phyloP scores from a whole-genome alignment of 2,329 filamentous ascomycete species.

The Diplodia seriata region DNA sequence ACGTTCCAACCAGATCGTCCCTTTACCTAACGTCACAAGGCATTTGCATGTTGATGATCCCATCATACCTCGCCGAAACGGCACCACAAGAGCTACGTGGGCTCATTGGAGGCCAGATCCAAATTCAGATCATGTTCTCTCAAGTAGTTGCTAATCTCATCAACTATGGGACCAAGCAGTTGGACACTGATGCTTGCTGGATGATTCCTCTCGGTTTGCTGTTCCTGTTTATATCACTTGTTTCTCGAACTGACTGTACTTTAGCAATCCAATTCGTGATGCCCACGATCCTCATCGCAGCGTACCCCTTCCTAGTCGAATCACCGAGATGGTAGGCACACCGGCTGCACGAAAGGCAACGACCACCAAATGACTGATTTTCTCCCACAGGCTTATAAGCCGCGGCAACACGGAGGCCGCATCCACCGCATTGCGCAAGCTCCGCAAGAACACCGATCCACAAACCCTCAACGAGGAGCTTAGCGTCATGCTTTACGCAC shows the following conservation, averaged over 20 bases:
- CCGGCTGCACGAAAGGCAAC: background rate
- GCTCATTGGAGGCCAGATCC: conserved; percentile 26
- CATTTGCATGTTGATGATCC: conserved; percentile 30
- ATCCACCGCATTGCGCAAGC: conserved; percentile 15
- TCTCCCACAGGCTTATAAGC: conserved; percentile 16
- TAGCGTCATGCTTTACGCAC: conserved; percentile 22
- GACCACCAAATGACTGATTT: background rate
- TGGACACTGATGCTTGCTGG: conserved; percentile 28
- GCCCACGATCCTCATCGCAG: conserved; percentile 24
- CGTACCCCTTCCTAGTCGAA: conserved; percentile 25
- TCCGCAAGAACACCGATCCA: conserved; percentile 17
- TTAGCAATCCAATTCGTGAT: conserved; percentile 25
- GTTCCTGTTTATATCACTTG: background rate
- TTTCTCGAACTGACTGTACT: background rate
- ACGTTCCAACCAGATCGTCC: no score
- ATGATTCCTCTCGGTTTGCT: conserved; percentile 23
- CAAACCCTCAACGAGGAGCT: conserved; percentile 19
- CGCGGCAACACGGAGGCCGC: conserved; percentile 21
- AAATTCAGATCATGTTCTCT: conserved; percentile 30
- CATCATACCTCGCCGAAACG: conserved; percentile 29
- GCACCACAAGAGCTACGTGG: conserved; percentile 22
- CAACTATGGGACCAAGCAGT: conserved; percentile 27
- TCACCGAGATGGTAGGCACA: conserved; percentile 19
- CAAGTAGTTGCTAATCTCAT: conserved; percentile 23
- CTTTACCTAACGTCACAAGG: background rate